Evolutionary conservation across 1,139 yeast genomes (phyloP).

Genomic region (Wickerhamomyces sp.): DNA sequence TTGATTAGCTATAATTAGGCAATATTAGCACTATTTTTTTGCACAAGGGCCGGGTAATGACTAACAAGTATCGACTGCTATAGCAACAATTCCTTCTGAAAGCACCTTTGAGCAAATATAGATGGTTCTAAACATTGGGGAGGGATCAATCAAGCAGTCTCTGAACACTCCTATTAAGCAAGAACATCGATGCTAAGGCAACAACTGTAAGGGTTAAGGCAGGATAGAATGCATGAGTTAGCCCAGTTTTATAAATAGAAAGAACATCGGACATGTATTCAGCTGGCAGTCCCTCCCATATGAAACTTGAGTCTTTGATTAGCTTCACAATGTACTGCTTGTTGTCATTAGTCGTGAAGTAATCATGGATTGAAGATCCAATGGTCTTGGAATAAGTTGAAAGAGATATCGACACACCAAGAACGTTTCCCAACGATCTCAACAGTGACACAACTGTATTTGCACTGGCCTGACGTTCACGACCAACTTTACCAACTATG

Average conservation of each 20-base stretch:
- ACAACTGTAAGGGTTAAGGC: slow-evolving; percentile 7
- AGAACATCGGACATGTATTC: slow-evolving; percentile 10
- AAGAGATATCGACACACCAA: slow-evolving; percentile 41
- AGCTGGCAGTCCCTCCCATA: slow-evolving; percentile 11
- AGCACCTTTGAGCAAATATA: neutral
- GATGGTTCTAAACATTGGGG: too few species aligned
- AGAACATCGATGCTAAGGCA: slow-evolving; percentile 11
- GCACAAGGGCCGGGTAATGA: too few species aligned
- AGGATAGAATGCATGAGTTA: slow-evolving; percentile 13
- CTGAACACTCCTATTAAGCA: slow-evolving; percentile 3
- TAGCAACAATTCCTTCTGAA: too few species aligned
- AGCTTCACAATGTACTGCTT: slow-evolving; percentile 5
- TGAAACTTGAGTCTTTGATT: slow-evolving; percentile 14
- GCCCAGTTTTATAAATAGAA: slow-evolving; percentile 10
- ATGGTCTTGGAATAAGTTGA: slow-evolving; percentile 26
- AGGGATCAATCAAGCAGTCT: neutral
- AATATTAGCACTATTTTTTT: too few species aligned
- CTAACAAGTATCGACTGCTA: too few species aligned
- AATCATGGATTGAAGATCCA: slow-evolving; percentile 4
- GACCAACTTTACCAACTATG: slow-evolving; percentile 38
- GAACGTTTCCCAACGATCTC: slow-evolving; percentile 42
- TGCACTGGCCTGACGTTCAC: slow-evolving; percentile 33
- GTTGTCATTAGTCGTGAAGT: slow-evolving; percentile 2
- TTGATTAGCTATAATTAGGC: neutral
- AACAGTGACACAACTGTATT: slow-evolving; percentile 25